Conservation (phyloP, 2,329 filamentous ascomycete genomes). For the Aspergillus aculeatinus region DNA sequence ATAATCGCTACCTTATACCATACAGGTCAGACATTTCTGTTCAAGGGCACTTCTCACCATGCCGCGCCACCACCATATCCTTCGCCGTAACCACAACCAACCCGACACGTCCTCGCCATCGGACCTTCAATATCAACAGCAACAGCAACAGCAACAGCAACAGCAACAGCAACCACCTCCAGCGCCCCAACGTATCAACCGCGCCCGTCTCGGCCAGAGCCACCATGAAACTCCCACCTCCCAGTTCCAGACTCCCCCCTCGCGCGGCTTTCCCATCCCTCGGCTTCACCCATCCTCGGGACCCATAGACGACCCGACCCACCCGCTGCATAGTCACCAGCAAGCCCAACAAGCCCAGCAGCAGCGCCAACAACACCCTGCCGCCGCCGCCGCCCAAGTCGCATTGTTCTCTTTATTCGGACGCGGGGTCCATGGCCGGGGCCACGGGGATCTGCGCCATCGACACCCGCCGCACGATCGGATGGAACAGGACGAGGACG, state of each 20-base stretch:
- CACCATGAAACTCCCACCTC: conserved; percentile 3
- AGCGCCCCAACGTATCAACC: conserved; percentile 13
- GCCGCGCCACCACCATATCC: conserved; percentile 22
- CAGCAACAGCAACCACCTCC: conserved; percentile 8
- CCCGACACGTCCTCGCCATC: conserved; percentile 6
- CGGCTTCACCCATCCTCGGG: conserved; percentile 29
- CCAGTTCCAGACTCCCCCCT: conserved; percentile 36
- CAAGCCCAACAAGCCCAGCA: background rate
- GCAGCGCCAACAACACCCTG: background rate
- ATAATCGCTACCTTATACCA: background rate
- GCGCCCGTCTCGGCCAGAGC: conserved; percentile 14
- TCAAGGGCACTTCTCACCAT: conserved; percentile 12
- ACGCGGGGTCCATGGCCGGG: conserved; percentile 12
- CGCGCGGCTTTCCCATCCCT: conserved; percentile 30
- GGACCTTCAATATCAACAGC: background rate
- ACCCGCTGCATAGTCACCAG: conserved; percentile 18
- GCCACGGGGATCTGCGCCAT: background rate
- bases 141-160: background rate
- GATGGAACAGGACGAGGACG: conserved; percentile 3
- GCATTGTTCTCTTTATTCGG: conserved; percentile 24
- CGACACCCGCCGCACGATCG: background rate
- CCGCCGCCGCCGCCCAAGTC: conserved; percentile 22
- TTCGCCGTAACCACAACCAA: conserved; percentile 4
- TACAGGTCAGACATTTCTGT: too few relatives aligned
- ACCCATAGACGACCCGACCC: conserved; percentile 23